phyloP scores from a whole-genome alignment of 2,329 filamentous ascomycete species.

The Trichophyton rubrum region DNA sequence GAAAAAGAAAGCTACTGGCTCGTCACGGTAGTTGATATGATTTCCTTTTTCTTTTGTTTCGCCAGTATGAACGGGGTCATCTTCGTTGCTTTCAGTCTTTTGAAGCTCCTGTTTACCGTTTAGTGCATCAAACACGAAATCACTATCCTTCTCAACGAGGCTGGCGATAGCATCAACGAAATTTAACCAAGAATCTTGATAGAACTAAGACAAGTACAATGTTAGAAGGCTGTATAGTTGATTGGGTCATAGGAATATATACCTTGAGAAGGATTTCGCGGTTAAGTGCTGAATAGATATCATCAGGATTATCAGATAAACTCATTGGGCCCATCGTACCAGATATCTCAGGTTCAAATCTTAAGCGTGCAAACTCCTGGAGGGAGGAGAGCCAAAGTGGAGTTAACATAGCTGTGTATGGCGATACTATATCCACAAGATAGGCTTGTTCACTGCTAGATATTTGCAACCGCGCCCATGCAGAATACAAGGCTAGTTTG shows the following conservation, averaged over 20 bases:
- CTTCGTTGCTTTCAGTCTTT: constrained; percentile 1
- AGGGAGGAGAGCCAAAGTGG: constrained; percentile 89
- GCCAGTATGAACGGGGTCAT: constrained; percentile 18
- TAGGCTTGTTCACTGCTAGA: constrained; percentile 88
- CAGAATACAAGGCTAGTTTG: constrained; percentile 91
- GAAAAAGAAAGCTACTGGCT: constrained; percentile 97
- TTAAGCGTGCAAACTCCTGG: constrained; percentile 79
- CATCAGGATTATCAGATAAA: constrained; percentile 74
- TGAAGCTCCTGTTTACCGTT: constrained; percentile 55
- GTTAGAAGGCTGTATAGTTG: not conserved
- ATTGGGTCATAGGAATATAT: constrained; percentile 1
- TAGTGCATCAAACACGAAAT: constrained; percentile 91
- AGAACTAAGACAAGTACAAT: constrained; percentile 47
- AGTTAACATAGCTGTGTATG: constrained; percentile 78
- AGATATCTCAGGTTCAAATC: constrained; percentile 95
- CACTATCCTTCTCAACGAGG: constrained; percentile 92
- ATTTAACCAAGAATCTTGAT: constrained; percentile 93
- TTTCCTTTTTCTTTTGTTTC: constrained; percentile 45
- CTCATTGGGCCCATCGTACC: constrained; percentile 73
- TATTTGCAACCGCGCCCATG: constrained; percentile 94
- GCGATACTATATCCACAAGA: constrained; percentile 72
- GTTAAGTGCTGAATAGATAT: constrained; percentile 88
- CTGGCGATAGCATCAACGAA: constrained; percentile 95
- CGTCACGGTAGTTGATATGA: constrained; percentile 94
- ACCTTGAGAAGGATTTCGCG: constrained; percentile 75